Evolutionary conservation across 1,284 basidiomycete genomes (phyloP), one percentile per base, ranked within the genome.

Genomic region (Marasmius sp.): DNA sequence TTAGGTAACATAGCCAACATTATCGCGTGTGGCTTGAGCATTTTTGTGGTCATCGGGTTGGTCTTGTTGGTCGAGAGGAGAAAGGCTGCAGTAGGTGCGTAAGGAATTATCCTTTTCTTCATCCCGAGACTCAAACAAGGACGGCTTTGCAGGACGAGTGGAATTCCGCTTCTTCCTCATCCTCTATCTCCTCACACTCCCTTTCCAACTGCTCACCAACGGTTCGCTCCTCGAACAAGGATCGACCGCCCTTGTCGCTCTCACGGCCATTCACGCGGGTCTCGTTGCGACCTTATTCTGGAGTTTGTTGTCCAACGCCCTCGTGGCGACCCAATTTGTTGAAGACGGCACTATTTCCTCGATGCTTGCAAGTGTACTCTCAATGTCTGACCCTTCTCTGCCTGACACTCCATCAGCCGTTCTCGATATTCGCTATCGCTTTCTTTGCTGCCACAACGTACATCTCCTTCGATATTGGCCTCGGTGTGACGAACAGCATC

Each of bases 271-370:
- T 6, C 93, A 89, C 73, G 85, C 86, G 0, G 89, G 87, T 7
- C 65, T 88, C 27, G 84, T 94, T 39, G 86, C 85, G 8, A 81
- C 88, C 3, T 74, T 92, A 0, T 94, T 93, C 69, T 94, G 92
- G 91, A 69, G 85, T 3, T 78, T 95, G 59, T 77, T 95, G 58
- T 91, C 81, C 33, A 95, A 94, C 72, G 92, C 81, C 6, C 74
- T 95, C 58, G 84, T 96, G 33, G 88, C 91, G 36, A 92, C 89
- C 9, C 93, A 95, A 73, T 71, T 94, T 27, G 87, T 92, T 54
- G 91, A 93, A 67, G 94, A 95, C 69, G 93, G 93, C 10, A 93
- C 92, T 0, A 77, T 87, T 22, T 85, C 83, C 65, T 85, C 87
- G 59, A 65, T 93, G 39, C 77, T 91, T 61, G 91, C 92, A 62